These are phyloP conservation scores for Jatropha multifida DNA, from an alignment of 441 rosid species.

Conservation along the genomic window DNA sequence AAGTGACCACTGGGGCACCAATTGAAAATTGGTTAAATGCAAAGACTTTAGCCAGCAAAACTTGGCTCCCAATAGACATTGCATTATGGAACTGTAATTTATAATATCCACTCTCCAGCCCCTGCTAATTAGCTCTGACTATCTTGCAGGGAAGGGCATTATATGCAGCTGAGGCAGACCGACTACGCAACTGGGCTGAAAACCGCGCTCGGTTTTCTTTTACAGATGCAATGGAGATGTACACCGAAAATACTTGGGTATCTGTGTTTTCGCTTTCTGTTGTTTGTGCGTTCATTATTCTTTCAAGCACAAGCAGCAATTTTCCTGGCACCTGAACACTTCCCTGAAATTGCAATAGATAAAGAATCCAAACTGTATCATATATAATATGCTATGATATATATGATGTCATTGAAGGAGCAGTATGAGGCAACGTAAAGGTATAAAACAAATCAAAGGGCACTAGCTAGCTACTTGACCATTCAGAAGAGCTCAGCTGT, in stretches of 20 bases:
- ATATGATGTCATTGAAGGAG: background rate
- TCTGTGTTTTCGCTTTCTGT: conserved; percentile 90
- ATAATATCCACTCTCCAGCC: too few species aligned
- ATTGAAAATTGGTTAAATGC: too few species aligned
- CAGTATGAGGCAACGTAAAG: background rate
- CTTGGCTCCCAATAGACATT: too few species aligned
- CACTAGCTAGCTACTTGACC: background rate
- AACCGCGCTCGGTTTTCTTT: conserved; percentile 75
- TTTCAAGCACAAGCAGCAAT: conserved; percentile 65
- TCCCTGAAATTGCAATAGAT: background rate
- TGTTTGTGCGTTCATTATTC: conserved; percentile 85
- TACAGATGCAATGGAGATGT: conserved; percentile 94
- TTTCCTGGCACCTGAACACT: conserved; percentile 52
- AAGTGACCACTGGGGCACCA: background rate
- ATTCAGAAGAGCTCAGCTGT: conserved; percentile 10
- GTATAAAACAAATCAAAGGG: background rate
- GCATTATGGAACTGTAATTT: too few species aligned
- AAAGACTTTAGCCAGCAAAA: too few species aligned
- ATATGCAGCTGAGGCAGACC: conserved; percentile 86
- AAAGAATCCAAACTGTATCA: background rate
- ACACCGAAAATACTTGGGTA: conserved; percentile 89
- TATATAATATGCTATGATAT: too few species aligned
- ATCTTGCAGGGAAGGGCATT: conserved; percentile 75
- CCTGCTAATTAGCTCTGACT: too few species aligned
- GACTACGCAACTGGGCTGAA: conserved; percentile 91